Evolutionary conservation across 148 eudicot genomes (phyloP).

Genomic region (Cornus suecica): DNA sequence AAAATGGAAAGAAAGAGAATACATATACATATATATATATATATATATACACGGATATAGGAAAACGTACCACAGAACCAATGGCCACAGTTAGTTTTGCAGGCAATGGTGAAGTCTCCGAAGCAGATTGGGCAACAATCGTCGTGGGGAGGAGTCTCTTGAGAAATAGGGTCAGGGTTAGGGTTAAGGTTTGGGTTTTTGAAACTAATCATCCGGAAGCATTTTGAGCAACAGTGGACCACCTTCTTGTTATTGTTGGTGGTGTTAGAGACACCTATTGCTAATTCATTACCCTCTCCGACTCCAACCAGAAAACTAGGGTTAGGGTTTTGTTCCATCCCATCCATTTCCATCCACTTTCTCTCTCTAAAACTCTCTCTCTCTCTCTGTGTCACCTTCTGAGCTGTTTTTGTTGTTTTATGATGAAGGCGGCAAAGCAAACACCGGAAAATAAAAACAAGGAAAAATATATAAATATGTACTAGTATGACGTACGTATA

Average conservation of each 20-base stretch:
- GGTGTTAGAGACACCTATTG: too few species aligned
- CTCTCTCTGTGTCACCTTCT: background rate
- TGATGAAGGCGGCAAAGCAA: background rate
- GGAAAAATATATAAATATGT: too few species aligned
- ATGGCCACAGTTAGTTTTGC: conserved; percentile 34
- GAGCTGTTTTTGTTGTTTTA: background rate
- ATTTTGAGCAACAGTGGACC: too few species aligned
- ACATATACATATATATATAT: too few species aligned
- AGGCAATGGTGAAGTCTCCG: conserved; percentile 25
- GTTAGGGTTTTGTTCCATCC: background rate
- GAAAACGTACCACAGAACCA: conserved; percentile 32
- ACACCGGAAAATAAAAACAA: too few species aligned
- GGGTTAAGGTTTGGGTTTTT: too few species aligned
- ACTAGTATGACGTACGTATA: too few species aligned
- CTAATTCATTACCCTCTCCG: background rate
- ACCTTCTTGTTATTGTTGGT: too few species aligned
- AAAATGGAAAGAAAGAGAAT: background rate
- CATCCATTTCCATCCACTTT: background rate
- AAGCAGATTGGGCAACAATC: conserved; percentile 39
- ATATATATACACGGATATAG: too few species aligned
- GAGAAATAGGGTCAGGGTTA: too few species aligned
- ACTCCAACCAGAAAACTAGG: background rate
- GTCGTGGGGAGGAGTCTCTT: conserved; percentile 26
- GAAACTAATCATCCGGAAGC: too few species aligned
- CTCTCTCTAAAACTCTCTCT: background rate